Percentiles rank a stretch among this genome's conserved stretches.
Evolutionary conservation across 2,329 filamentous ascomycete species (phyloP).

Genomic region (Chrysosporium keratinophilum): DNA sequence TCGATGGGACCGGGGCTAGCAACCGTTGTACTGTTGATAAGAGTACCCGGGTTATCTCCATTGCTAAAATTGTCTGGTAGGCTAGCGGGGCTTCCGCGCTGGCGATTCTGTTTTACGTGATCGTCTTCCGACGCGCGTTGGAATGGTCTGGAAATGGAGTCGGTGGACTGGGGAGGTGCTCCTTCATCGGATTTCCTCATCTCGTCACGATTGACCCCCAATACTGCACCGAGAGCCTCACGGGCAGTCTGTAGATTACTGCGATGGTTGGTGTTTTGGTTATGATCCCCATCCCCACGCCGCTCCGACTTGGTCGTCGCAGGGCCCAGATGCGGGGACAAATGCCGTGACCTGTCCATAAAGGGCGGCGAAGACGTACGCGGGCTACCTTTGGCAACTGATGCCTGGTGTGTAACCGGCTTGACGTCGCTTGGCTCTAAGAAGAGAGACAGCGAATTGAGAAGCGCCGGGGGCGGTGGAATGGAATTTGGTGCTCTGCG

Average conservation of each 20-base stretch:
- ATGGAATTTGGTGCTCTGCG: conserved; percentile 24
- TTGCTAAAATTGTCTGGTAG: conserved; percentile 38
- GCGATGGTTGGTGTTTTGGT: conserved; percentile 18
- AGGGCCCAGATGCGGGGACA: conserved; percentile 30
- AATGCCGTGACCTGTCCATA: conserved; percentile 28
- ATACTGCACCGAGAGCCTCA: conserved; percentile 31
- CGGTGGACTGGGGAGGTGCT: conserved; percentile 3
- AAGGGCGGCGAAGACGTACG: conserved; percentile 25
- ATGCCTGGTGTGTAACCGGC: conserved; percentile 30
- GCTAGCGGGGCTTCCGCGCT: conserved; percentile 19
- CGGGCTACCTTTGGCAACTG: conserved; percentile 35
- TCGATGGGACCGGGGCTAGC: conserved; percentile 40
- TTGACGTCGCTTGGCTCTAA: conserved; percentile 27
- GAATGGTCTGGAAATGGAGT: conserved; percentile 30
- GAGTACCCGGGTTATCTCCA: conserved; percentile 42
- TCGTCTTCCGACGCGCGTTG: conserved; percentile 35
- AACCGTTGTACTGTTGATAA: conserved; percentile 41
- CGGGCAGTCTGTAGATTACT: conserved; percentile 34
- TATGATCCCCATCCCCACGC: conserved; percentile 25
- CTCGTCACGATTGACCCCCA: conserved; percentile 28
- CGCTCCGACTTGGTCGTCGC: conserved; percentile 42
- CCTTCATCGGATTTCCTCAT: conserved; percentile 18
- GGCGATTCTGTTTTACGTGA: conserved; percentile 1
- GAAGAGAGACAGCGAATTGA: conserved; percentile 26
- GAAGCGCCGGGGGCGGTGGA: conserved; percentile 21